A percentile compares a stretch with the other conserved stretches of the same genome.
phyloP scores from a whole-genome alignment of 192 early-diverging fungal species.

The Backusella mclennaniae region DNA sequence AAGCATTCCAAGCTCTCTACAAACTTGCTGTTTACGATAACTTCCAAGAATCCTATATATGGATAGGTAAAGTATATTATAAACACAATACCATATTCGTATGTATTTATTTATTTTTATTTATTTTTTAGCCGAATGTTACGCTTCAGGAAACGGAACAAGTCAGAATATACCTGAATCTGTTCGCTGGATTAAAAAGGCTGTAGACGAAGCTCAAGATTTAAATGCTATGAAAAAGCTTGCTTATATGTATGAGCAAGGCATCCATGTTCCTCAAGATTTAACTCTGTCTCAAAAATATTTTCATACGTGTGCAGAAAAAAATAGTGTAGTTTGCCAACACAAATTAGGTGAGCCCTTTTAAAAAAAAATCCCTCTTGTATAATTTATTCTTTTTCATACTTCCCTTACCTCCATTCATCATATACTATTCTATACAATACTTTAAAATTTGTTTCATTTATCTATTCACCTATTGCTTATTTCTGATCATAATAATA shows the following conservation, averaged over 20 bases:
- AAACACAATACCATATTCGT: background rate
- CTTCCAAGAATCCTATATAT: conserved; percentile 26
- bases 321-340: conserved; percentile 13
- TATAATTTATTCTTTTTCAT: background rate
- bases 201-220: conserved; percentile 23
- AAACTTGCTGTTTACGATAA: conserved; percentile 23
- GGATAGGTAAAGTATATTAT: conserved; percentile 25
- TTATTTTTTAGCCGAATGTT: conserved; percentile 31
- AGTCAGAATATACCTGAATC: conserved; percentile 5
- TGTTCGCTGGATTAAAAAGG: conserved; percentile 27
- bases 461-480: background rate
- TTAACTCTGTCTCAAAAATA: conserved; percentile 15
- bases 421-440: conserved; percentile 1
- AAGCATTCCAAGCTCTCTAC: conserved; percentile 22
- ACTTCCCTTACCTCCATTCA: background rate
- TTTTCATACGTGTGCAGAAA: conserved; percentile 10
- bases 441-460: background rate
- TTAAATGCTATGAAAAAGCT: conserved; percentile 20
- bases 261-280: conserved; percentile 12
- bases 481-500: background rate
- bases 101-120: background rate
- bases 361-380: conserved; percentile 2
- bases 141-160: conserved; percentile 25
- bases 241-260: conserved; percentile 17
- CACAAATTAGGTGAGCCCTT: conserved; percentile 17